Base-by-base conservation (phyloP, 352 stramenopile species). In the Elongisporangium undulatum region DNA sequence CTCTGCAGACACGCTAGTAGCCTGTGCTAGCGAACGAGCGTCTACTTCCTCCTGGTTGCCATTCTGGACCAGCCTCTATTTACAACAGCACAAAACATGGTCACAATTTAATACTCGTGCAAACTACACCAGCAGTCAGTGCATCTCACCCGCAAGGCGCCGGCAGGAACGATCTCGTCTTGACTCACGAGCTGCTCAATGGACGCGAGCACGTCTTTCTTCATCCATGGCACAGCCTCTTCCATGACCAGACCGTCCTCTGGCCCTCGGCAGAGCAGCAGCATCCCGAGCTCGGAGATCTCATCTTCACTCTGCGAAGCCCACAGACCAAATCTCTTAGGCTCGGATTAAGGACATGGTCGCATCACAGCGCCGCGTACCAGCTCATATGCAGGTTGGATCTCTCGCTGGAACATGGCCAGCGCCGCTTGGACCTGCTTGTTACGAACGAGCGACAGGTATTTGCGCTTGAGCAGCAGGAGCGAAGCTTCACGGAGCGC, bases 381-480 rank as follows among this genome's bases (percentile, higher is more conserved):
- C 61, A 85, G 59, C 1, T 61, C 56, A 52, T 66, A 81, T 9
- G 68, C n/a, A 1, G 79, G 69, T 3, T 86, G 21, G 29, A 94
- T 90, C 66, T 90, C 69, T n/a, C 82, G 56, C 51, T 89, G 83
- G 54, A 91, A 90, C 21, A 78, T 90, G 16, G 55, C 26, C 0
- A 90, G 66, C 5, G 83, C 83, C 19, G 53, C 54, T 2, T 48
- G 51, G 5, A 89, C 48, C 56, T 90, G 65, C 8, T 71, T 60
- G 3, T 63, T 26, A 12, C 84, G 29, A 39, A 92, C 21, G 15
- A 75, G 53, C 9, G 89, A 75, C 9, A 90, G 66, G 52, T 75
- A 91, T 58, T 92, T 90, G n/a, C 75, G 62, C 64, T 87, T 79
- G 38, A 90, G 66, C 53, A 92, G 58, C 57, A 90, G 26, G 54